Percentiles rank a stretch among this genome's conserved stretches.
These are phyloP conservation scores for Radiomyces spectabilis DNA, from an alignment of 192 early-diverging fungal genomes.

Conservation along the genomic window DNA sequence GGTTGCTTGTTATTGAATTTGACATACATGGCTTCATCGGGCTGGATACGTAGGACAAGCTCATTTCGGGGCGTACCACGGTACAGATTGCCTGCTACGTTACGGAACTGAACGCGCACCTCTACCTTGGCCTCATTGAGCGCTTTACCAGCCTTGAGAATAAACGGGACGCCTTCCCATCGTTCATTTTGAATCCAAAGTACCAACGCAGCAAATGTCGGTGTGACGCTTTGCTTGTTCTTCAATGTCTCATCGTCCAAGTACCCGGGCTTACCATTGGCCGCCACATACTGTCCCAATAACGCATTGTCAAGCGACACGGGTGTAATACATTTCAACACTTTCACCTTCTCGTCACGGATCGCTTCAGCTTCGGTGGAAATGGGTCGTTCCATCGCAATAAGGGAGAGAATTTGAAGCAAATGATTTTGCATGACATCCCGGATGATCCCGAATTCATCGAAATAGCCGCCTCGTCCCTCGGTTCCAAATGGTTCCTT, in stretches of 20 bases:
- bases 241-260: constrained; percentile 82
- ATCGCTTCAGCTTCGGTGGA: constrained; percentile 85
- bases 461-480: constrained; percentile 98
- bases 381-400: constrained; percentile 93
- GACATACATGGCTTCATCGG: constrained; percentile 92
- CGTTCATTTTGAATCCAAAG: constrained; percentile 91
- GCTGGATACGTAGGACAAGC: constrained; percentile 91
- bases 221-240: constrained; percentile 74
- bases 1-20: constrained; percentile 96
- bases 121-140: constrained; percentile 90
- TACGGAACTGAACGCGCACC: constrained; percentile 94
- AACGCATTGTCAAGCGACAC: constrained; percentile 75
- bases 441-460: constrained; percentile 97
- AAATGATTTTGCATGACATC: constrained; percentile 95
- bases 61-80: constrained; percentile 80
- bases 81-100: constrained; percentile 82
- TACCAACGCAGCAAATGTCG: constrained; percentile 86
- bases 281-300: constrained; percentile 85
- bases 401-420: constrained; percentile 86
- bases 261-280: constrained; percentile 88
- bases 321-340: constrained; percentile 65
- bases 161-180: constrained; percentile 90
- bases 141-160: constrained; percentile 84
- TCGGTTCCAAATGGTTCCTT: constrained; percentile 97
- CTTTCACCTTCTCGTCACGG: constrained; percentile 91